Conservation (phyloP, 129 eudicot species). For the Dittrichia graveolens region DNA sequence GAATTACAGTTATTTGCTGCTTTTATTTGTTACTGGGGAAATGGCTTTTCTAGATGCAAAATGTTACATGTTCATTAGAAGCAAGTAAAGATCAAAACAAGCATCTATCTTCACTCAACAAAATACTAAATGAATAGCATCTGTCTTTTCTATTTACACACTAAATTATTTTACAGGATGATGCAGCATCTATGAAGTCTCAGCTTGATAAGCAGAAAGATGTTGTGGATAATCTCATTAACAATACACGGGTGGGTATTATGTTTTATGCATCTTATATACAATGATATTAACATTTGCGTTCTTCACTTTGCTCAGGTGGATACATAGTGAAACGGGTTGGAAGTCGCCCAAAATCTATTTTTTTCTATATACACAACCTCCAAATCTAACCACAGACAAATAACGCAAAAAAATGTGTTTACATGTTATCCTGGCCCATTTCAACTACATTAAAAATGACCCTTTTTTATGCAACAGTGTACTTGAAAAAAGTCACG, state of each 20-base stretch:
- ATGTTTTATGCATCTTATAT: background rate
- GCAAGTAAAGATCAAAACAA: background rate
- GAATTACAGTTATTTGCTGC: background rate
- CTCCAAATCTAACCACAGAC: too few relatives aligned
- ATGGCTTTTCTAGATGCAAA: background rate
- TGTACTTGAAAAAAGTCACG: conserved; percentile 14
- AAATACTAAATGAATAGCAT: too few relatives aligned
- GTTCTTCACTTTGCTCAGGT: background rate
- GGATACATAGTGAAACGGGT: background rate
- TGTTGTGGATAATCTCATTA: conserved; percentile 90
- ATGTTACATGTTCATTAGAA: background rate
- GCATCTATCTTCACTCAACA: background rate
- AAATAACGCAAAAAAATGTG: too few relatives aligned
- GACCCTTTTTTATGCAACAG: background rate
- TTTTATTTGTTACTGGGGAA: background rate
- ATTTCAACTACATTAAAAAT: too few relatives aligned
- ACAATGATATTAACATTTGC: background rate
- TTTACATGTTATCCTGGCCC: too few relatives aligned
- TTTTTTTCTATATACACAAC: too few relatives aligned
- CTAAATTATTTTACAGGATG: conserved; percentile 57
- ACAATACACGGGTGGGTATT: conserved; percentile 77
- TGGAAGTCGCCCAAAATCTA: too few relatives aligned
- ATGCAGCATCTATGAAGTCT: conserved; percentile 74
- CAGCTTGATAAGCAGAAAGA: conserved; percentile 96
- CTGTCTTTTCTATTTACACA: background rate